These are phyloP conservation scores for Plantago lanceolata DNA, from an alignment of 305 asterid genomes.

Conservation along the genomic window DNA sequence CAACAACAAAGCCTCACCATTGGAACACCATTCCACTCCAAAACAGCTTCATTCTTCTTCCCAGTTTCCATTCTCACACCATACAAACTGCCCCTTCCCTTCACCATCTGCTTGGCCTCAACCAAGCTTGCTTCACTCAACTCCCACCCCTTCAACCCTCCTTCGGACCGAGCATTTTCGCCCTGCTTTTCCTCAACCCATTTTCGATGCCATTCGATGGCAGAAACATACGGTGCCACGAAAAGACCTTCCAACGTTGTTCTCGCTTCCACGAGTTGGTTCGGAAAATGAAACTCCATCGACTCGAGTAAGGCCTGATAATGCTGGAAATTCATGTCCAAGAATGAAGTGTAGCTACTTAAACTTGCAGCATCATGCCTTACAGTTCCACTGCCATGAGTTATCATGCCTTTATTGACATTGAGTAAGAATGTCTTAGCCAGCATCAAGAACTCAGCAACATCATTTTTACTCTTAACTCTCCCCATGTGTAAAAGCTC, in stretches of 20 bases:
- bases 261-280: slow-evolving; percentile 2
- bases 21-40: neutral
- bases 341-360: neutral
- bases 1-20: neutral
- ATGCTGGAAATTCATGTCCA: neutral
- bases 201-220: neutral
- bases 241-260: slow-evolving; percentile 5
- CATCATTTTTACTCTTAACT: slow-evolving; percentile 2
- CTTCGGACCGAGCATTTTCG: neutral
- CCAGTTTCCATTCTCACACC: neutral
- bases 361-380: slow-evolving; percentile 6
- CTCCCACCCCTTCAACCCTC: neutral
- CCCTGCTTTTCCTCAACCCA: slow-evolving; percentile 2
- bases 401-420: neutral
- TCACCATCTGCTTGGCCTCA: slow-evolving; percentile 4
- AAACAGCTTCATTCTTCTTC: neutral
- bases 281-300: slow-evolving; percentile 1
- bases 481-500: slow-evolving; percentile 12
- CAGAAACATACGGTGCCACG: slow-evolving; percentile 12
- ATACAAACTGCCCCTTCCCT: neutral
- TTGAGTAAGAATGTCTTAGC: neutral
- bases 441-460: neutral
- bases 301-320: slow-evolving; percentile 1
- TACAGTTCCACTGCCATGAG: neutral
- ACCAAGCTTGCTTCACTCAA: slow-evolving; percentile 3